These are phyloP conservation scores for Emergomyces pasteurianus DNA, from an alignment of 2,329 filamentous ascomycete genomes.

Conservation along the genomic window DNA sequence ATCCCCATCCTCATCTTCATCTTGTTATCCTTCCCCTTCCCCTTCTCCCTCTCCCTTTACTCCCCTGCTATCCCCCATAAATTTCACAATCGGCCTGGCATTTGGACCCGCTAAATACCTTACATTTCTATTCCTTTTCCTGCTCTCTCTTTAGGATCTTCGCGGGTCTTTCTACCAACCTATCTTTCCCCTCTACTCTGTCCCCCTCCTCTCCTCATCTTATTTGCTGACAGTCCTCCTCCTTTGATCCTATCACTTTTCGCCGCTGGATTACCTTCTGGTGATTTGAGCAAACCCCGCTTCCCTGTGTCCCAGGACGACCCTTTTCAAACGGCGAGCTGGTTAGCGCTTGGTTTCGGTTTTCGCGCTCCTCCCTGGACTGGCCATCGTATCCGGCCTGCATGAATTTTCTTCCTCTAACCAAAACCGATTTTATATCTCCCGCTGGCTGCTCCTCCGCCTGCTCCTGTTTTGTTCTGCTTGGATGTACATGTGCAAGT, in stretches of 20 bases:
- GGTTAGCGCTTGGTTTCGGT: not conserved
- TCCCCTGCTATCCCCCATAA: no score
- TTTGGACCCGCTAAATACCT: slow-evolving; percentile 8
- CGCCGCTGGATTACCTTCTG: not conserved
- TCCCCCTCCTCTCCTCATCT: not conserved
- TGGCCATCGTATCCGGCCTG: not conserved
- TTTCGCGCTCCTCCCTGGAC: not conserved
- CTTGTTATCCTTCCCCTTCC: no score
- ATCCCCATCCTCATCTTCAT: slow-evolving; percentile 7
- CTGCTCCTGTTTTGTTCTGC: slow-evolving; percentile 3
- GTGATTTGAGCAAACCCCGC: not conserved
- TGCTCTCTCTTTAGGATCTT: not conserved
- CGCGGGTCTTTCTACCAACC: not conserved
- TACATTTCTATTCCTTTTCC: slow-evolving; percentile 7
- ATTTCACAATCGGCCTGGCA: slow-evolving; percentile 1
- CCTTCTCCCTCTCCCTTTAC: no score
- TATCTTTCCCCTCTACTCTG: not conserved
- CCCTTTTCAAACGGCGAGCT: not conserved
- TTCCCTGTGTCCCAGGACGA: not conserved
- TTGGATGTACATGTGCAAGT: not conserved
- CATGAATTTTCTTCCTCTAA: not conserved
- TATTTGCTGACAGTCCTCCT: not conserved
- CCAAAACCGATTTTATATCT: not conserved
- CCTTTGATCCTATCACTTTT: slow-evolving; percentile 4
- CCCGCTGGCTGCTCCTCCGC: not conserved